Evolutionary conservation across 2,329 filamentous ascomycete genomes (phyloP), one percentile per base, ranked within the genome.

Genomic region (Fonsecaea monophora): DNA sequence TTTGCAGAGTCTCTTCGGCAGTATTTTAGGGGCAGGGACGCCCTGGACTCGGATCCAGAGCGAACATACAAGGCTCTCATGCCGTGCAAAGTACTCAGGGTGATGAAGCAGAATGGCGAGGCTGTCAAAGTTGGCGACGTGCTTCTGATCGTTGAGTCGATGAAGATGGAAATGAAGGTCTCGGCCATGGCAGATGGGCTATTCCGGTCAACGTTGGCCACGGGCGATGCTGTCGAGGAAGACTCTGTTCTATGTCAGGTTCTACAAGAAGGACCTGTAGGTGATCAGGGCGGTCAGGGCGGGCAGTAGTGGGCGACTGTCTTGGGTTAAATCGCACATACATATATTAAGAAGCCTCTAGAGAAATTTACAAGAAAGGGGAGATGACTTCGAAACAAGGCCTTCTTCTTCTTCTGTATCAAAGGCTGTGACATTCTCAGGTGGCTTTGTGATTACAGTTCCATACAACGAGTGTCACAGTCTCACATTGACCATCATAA

Each of bases 131-230:
- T 68, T 9, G 77, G 77, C 0, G 75, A 77, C 1, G 69, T 65
- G 1, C 74, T 75, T 1, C 74, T 77, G 73, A 72, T 77, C 0
- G 72, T 77, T 54, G 76, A 82, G 72, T 81, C 79, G 53, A 82
- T 82, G 79, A 82, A 78, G 73, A 78, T 77, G 77, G 77, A 78
- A 63, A 74, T 78, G 37, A 77, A 67, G 18, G 76, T 78, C 38
- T 62, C 71, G 9, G 48, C 48, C 21, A 32, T 25, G 18, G 13
- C 48, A 32, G 48, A 53, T 15, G 48, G 48, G 21, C 21, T 53
- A 9, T 25, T 53, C 13, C 21, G 21, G 48, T 53, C 9, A 9
- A 15, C 30, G 30, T 10, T 53, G 7, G 48, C n/a, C 4, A 32
- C 18, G n/a, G 48, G 48, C 30, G 48, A 53, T 32, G 18, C 48